phyloP scores from a whole-genome alignment of 345 rosid genomes.

The Zanthoxylum bungeanum region DNA sequence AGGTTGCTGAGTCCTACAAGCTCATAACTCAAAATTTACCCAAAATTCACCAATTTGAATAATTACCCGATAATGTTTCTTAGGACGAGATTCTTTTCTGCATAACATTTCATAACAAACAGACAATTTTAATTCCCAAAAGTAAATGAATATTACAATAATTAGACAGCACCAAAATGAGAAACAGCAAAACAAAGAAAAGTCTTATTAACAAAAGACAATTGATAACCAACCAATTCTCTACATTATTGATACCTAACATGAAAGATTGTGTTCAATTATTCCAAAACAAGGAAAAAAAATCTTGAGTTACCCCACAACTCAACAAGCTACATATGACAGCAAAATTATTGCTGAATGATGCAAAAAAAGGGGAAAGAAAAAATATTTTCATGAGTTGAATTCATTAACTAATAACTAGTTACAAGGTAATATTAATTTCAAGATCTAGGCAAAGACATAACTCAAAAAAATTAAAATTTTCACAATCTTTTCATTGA shows the following conservation, averaged over 20 bases:
- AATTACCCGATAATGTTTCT: neutral
- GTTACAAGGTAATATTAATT: neutral
- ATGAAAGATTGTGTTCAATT: neutral
- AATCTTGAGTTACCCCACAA: neutral
- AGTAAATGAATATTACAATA: neutral
- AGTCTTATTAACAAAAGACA: constrained; percentile 1
- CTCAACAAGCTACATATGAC: neutral
- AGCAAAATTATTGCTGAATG: too few relatives aligned
- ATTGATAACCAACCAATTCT: neutral
- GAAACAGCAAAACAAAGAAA: constrained; percentile 4
- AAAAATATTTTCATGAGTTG: neutral
- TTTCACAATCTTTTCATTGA: neutral
- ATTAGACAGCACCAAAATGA: constrained; percentile 4
- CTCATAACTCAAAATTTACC: neutral
- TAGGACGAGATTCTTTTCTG: constrained; percentile 1
- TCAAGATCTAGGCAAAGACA: constrained; percentile 14
- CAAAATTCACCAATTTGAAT: neutral
- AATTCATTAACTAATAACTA: constrained; percentile 3
- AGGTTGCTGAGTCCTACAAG: neutral
- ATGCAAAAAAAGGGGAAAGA: too few relatives aligned
- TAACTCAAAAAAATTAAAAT: neutral
- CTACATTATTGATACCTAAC: neutral
- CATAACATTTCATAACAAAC: neutral
- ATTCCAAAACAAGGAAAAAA: neutral
- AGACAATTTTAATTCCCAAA: neutral